Evolutionary conservation across 208 protist genomes (phyloP).

Genomic region (Crithidia fasciculata): DNA sequence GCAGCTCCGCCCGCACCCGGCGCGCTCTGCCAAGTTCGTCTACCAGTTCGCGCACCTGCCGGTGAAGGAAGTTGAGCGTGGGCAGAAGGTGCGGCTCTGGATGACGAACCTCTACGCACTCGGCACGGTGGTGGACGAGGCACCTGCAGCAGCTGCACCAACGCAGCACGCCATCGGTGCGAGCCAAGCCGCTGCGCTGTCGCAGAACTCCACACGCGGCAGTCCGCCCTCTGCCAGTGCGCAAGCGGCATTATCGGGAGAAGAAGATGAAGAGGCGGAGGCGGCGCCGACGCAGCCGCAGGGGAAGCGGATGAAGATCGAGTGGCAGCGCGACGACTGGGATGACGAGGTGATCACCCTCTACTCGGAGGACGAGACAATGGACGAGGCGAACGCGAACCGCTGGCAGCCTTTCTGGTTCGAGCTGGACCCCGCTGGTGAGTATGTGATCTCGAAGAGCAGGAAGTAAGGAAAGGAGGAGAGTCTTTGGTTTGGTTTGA

Average conservation of each 20-base stretch:
- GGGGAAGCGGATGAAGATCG: conserved; percentile 42
- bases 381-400: conserved; percentile 65
- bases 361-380: conserved; percentile 77
- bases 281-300: neutral
- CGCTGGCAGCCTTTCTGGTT: conserved; percentile 90
- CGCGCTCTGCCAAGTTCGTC: conserved; percentile 25
- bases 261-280: conserved; percentile 13
- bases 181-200: neutral
- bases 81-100: conserved; percentile 86
- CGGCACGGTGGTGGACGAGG: conserved; percentile 46
- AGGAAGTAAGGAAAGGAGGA: neutral
- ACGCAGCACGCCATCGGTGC: no score
- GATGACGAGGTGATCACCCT: conserved; percentile 76
- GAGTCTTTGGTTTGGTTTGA: neutral
- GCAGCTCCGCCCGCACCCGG: conserved; percentile 47
- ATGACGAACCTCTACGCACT: conserved; percentile 89
- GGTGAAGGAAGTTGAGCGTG: conserved; percentile 36
- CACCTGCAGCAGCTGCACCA: neutral
- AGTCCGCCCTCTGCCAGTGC: no score
- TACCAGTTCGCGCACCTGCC: conserved; percentile 52
- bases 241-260: neutral
- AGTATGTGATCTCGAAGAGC: conserved; percentile 40
- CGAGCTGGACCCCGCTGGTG: conserved; percentile 37
- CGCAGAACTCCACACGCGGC: neutral
- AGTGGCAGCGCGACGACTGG: conserved; percentile 89